Conservation (phyloP, 164 flowering plant genomes). For the Stephania japonica region DNA sequence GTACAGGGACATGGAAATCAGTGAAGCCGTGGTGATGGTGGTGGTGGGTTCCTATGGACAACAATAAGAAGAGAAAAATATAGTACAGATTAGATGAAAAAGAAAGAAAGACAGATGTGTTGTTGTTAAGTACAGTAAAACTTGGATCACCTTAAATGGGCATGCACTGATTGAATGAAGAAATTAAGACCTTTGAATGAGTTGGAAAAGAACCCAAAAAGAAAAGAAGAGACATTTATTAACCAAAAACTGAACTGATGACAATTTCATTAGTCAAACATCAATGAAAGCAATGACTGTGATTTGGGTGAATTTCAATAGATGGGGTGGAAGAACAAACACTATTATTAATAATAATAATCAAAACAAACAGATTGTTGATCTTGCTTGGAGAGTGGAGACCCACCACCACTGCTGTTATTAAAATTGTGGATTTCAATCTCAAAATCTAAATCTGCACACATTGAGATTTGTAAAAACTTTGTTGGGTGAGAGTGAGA, state of each 20-base stretch:
- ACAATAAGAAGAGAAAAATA: slow-evolving; percentile 26
- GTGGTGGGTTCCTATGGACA: slow-evolving; percentile 50
- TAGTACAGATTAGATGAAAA: slow-evolving; percentile 41
- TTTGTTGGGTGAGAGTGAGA: no score
- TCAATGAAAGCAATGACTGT: no score
- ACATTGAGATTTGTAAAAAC: no score
- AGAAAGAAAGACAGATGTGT: slow-evolving; percentile 14
- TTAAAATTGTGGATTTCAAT: no score
- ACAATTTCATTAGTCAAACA: no score
- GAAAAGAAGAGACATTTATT: background rate
- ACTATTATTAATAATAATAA: no score
- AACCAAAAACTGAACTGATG: no score
- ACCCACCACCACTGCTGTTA: background rate
- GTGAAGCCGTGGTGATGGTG: slow-evolving; percentile 39
- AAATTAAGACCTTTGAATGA: no score
- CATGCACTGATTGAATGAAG: background rate
- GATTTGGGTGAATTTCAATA: background rate
- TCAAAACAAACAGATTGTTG: background rate
- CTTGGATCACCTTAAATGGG: background rate
- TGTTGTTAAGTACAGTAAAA: background rate
- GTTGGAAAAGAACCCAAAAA: background rate
- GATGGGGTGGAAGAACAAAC: background rate
- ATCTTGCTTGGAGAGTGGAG: background rate
- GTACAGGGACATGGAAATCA: slow-evolving; percentile 7
- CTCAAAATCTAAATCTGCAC: no score